Evolutionary conservation across 108 stramenopile genomes (phyloP).

Genomic region (Chaetoceros tenuissimus): DNA sequence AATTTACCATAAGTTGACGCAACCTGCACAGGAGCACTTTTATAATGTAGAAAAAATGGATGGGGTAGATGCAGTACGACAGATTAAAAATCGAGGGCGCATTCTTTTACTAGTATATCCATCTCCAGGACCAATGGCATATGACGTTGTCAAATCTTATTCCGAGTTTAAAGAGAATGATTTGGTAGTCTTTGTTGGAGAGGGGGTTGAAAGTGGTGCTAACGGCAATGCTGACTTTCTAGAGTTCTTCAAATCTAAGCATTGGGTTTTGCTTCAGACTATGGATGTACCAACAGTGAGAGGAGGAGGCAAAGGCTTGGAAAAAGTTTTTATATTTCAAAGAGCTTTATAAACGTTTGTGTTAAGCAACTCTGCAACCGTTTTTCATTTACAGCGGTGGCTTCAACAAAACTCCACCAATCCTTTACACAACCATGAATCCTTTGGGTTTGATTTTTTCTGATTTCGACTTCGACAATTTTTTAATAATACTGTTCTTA

Average conservation of each 20-base stretch:
- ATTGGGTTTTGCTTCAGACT: constrained; percentile 47
- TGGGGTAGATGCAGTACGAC: constrained; percentile 20
- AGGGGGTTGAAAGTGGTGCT: constrained; percentile 72
- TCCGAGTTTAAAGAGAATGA: constrained; percentile 38
- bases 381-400: no score
- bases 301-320: constrained; percentile 67
- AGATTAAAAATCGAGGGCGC: constrained; percentile 39
- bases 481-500: no score
- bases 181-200: constrained; percentile 64
- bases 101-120: constrained; percentile 75
- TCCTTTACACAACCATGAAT: no score
- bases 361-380: no score
- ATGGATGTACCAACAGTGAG: constrained; percentile 44
- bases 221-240: constrained; percentile 63
- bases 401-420: no score
- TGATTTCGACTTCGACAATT: no score
- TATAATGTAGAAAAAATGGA: constrained; percentile 44
- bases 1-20: constrained; percentile 60
- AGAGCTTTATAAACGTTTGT: not conserved
- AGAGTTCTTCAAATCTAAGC: constrained; percentile 36
- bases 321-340: constrained; percentile 59
- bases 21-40: constrained; percentile 63
- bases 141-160: constrained; percentile 48
- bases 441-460: no score
- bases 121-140: constrained; percentile 62